A percentile compares a stretch with the other conserved stretches of the same genome.
Evolutionary conservation across 208 protist species (phyloP).

Genomic region (Trypanosoma theileri): DNA sequence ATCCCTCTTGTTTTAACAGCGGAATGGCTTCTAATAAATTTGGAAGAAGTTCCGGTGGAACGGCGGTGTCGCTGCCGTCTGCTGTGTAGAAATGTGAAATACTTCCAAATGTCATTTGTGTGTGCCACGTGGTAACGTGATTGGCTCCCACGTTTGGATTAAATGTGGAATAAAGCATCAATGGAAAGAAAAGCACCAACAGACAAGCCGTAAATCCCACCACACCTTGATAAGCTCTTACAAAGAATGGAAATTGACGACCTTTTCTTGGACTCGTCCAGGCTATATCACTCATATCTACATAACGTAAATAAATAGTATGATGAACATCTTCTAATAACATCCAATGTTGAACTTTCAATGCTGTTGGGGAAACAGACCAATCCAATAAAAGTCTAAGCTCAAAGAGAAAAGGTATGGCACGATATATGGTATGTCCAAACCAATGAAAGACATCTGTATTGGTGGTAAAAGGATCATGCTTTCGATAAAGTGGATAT

Average conservation of each 20-base stretch:
- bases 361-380: constrained; percentile 56
- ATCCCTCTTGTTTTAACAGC: constrained; percentile 5
- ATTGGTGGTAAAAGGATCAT: constrained; percentile 56
- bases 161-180: constrained; percentile 83
- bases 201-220: constrained; percentile 50
- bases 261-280: constrained; percentile 43
- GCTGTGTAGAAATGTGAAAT: constrained; percentile 3
- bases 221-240: constrained; percentile 56
- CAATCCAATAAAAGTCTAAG: constrained; percentile 77
- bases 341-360: constrained; percentile 80
- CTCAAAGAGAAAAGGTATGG: constrained; percentile 78
- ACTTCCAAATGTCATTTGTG: constrained; percentile 14
- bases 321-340: constrained; percentile 79
- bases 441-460: constrained; percentile 53
- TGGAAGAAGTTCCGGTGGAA: constrained; percentile 1
- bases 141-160: constrained; percentile 56
- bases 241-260: constrained; percentile 43
- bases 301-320: constrained; percentile 56
- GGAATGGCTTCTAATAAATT: constrained; percentile 13
- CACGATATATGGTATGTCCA: constrained; percentile 47
- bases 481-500: constrained; percentile 46
- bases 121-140: constrained; percentile 16
- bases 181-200: constrained; percentile 59
- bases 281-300: constrained; percentile 62
- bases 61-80: background rate